A percentile compares a stretch with the other conserved stretches of the same genome.
phyloP scores from a whole-genome alignment of 2,329 filamentous ascomycete species.

The Fusarium incarnatum region DNA sequence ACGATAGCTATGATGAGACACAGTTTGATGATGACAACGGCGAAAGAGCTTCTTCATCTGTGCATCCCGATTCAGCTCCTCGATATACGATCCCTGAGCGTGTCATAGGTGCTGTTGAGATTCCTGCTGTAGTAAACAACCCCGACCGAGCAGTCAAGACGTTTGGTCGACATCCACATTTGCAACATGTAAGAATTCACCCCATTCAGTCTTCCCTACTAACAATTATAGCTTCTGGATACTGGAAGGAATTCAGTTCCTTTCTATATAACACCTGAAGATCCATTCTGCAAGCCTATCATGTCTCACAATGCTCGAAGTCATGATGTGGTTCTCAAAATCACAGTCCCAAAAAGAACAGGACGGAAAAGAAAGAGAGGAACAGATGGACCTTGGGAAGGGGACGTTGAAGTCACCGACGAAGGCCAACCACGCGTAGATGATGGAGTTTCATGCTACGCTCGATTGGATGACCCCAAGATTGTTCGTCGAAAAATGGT shows the following conservation, averaged over 20 bases:
- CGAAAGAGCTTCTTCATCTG: conserved; percentile 3
- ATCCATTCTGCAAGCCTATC: conserved; percentile 81
- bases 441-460: conserved; percentile 55
- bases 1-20: conserved; percentile 36
- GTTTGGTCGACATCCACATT: conserved; percentile 55
- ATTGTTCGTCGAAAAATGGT: conserved; percentile 71
- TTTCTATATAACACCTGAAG: conserved; percentile 82
- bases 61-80: conserved; percentile 46
- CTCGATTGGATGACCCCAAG: conserved; percentile 64
- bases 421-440: conserved; percentile 22
- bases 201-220: neutral
- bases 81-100: conserved; percentile 52
- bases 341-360: conserved; percentile 87
- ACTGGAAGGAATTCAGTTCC: conserved; percentile 66
- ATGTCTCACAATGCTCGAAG: conserved; percentile 80
- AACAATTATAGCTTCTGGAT: conserved; percentile 57
- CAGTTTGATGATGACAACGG: conserved; percentile 20
- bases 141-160: conserved; percentile 57
- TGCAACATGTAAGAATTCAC: conserved; percentile 53
- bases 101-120: conserved; percentile 55
- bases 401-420: conserved; percentile 53
- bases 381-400: conserved; percentile 73
- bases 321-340: conserved; percentile 86
- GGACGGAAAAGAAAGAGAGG: conserved; percentile 87
- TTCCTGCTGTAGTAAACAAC: conserved; percentile 58